Base-by-base conservation (phyloP, 2,329 filamentous ascomycete species). In the Botrytis hyacinthi region DNA sequence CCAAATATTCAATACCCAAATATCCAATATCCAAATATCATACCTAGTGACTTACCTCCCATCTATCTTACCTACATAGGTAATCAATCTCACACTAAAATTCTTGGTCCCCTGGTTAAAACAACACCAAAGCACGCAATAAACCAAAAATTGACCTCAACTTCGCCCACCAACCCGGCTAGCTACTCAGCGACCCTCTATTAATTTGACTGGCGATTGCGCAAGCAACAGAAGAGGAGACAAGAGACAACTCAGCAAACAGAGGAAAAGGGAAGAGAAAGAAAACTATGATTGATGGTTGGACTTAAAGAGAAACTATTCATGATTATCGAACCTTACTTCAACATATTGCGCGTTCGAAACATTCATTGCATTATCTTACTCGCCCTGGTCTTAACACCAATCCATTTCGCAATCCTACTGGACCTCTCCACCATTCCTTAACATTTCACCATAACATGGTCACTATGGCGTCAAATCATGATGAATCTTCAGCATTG, bases 401-500 rank as follows among this genome's bases (percentile, higher is more conserved):
- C 35, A 20, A 14, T 16, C 29, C 35, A 32, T 29, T 10, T 14
- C 51, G 8, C 57, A n/a, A 26, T 48, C 37, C 40, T 10, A 32
- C 60, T 26, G 63, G 32, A 59, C 20, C 26, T 29, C 16, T 26
- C 59, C 44, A 40, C 44, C 57, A 29, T 54, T 67, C n/a, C 42
- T 35, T 35, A 40, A 44, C 32, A 67, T 72, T 72, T 68, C 70
- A 72, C 40, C 70, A 72, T 72, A 29, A 44, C 70, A 72, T 72
- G 70, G 61, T 59, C 32, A 46, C 22, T 73, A 79, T 79, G 78
- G 77, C 77, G 76, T 78, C 76, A 75, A 76, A 40, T 67, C 74
- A 73, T 71, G 74, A 75, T 74, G 76, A 78, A 63, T 73, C 75
- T 32, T 73, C 74, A 70, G 62, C 76, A 14, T 54, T 78, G 72